Base-by-base conservation (phyloP, 2,329 filamentous ascomycete genomes). In the Alternaria sp. region DNA sequence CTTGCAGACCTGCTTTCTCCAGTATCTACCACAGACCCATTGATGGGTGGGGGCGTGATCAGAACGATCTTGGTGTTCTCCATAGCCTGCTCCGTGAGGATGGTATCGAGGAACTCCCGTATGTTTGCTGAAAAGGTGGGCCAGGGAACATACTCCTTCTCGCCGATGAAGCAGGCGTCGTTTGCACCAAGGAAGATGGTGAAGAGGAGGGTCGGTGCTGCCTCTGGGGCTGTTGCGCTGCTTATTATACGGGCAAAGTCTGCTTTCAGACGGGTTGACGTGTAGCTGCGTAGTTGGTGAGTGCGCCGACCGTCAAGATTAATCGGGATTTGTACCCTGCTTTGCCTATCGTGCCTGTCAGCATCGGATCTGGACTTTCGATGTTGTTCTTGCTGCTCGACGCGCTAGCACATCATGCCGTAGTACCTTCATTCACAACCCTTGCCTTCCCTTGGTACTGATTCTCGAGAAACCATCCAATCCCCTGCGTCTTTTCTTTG, bases 121-220 rank as follows among this genome's bases (percentile, higher is more conserved):
- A 81, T 75, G 57, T 80, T 79, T 13, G 67, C 68, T 53, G 77
- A 73, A 63, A 78, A 82, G 11, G 67, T 61, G 4, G 67, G 62
- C 25, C 80, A 66, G 3, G 80, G 76, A 3, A 81, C 77, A 36
- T 74, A 73, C 40, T 73, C 73, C 11, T 43, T 43, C 4, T 61
- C 44, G 11, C 59, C 55, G n/a, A 71, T 46, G 26, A 80, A 60
- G 61, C 75, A 80, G 23, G 79, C 79, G 57, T 81, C 80, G 53
- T 81, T 81, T 25, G 78, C 79, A 40, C 80, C 80, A 9, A 81
- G 59, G 59, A 80, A 80, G 60, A 81, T 81, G 17, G 78, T 81
- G 64, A 82, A 71, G 57, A 81, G 73, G 23, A 81, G 71, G 6
- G 77, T 79, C n/a, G 62, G 65, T 4, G 71, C 51, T 1, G 72